Conservation (phyloP, 2,329 filamentous ascomycete species). For the Clarireedia homoeocarpa region DNA sequence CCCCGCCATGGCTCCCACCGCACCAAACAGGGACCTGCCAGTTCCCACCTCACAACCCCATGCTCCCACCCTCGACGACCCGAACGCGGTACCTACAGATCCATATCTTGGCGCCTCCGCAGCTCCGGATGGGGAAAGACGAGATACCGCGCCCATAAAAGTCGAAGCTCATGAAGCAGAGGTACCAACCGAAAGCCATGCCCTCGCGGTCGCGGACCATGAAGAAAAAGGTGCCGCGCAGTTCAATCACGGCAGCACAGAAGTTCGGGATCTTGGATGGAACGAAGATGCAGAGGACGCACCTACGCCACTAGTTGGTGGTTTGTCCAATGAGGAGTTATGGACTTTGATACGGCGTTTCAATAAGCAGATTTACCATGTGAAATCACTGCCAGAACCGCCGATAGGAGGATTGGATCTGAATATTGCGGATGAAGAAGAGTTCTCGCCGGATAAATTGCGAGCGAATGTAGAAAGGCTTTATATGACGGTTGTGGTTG, state of each 20-base stretch:
- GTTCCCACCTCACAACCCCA: too few relatives aligned
- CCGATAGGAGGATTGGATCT: conserved; percentile 65
- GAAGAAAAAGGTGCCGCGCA: conserved; percentile 35
- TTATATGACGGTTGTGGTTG: conserved; percentile 71
- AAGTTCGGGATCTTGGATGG: conserved; percentile 53
- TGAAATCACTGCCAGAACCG: conserved; percentile 54
- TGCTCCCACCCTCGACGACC: background rate
- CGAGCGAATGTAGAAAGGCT: conserved; percentile 69
- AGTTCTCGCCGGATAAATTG: conserved; percentile 79
- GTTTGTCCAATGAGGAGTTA: conserved; percentile 54
- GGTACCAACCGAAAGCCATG: conserved; percentile 35
- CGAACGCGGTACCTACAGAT: background rate
- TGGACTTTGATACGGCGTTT: conserved; percentile 57
- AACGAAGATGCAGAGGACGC: conserved; percentile 44
- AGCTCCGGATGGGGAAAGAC: too few relatives aligned
- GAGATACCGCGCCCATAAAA: conserved; percentile 12
- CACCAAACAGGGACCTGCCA: too few relatives aligned
- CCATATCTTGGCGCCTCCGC: background rate
- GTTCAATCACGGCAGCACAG: conserved; percentile 31
- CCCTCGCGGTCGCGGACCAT: conserved; percentile 33
- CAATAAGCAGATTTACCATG: conserved; percentile 57
- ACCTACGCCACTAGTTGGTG: conserved; percentile 47
- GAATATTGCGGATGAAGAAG: conserved; percentile 73
- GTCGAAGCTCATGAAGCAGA: conserved; percentile 21
- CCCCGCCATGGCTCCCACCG: background rate